A percentile compares a stretch with the other conserved stretches of the same genome.
These are phyloP conservation scores for Penicillium sp. DNA, from an alignment of 2,329 filamentous ascomycete genomes.

Conservation along the genomic window DNA sequence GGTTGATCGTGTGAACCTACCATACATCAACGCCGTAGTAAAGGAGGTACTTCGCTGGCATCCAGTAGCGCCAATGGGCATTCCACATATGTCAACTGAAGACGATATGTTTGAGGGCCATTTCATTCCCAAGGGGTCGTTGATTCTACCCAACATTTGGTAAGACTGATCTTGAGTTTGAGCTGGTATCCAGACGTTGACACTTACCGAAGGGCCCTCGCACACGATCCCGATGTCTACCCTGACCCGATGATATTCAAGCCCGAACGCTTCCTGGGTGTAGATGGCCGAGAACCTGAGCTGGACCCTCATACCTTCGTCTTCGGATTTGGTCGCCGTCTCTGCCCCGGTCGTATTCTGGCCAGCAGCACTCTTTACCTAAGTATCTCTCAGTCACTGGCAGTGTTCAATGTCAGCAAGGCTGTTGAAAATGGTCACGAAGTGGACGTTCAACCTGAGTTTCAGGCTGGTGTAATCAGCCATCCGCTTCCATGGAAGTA, in stretches of 20 bases:
- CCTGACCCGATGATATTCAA: slow-evolving; percentile 41
- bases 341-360: slow-evolving; percentile 46
- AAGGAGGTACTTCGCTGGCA: slow-evolving; percentile 41
- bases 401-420: slow-evolving; percentile 49
- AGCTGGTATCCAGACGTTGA: not conserved
- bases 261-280: slow-evolving; percentile 44
- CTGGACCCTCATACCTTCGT: slow-evolving; percentile 34
- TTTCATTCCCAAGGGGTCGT: slow-evolving; percentile 37
- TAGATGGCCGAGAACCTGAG: slow-evolving; percentile 33
- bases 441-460: slow-evolving; percentile 37
- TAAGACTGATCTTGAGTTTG: slow-evolving; percentile 12
- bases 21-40: slow-evolving; percentile 41
- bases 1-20: slow-evolving; percentile 38
- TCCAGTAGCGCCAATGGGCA: slow-evolving; percentile 34
- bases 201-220: slow-evolving; percentile 35
- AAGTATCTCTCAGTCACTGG: slow-evolving; percentile 46
- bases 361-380: slow-evolving; percentile 46
- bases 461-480: slow-evolving; percentile 35
- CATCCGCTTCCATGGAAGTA: slow-evolving; percentile 28
- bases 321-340: slow-evolving; percentile 44
- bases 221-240: slow-evolving; percentile 41
- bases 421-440: slow-evolving; percentile 37
- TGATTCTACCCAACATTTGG: slow-evolving; percentile 42
- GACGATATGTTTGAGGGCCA: slow-evolving; percentile 28
- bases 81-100: slow-evolving; percentile 31